Base-by-base conservation (phyloP, 352 stramenopile genomes). In the Phytophthora brassicae region DNA sequence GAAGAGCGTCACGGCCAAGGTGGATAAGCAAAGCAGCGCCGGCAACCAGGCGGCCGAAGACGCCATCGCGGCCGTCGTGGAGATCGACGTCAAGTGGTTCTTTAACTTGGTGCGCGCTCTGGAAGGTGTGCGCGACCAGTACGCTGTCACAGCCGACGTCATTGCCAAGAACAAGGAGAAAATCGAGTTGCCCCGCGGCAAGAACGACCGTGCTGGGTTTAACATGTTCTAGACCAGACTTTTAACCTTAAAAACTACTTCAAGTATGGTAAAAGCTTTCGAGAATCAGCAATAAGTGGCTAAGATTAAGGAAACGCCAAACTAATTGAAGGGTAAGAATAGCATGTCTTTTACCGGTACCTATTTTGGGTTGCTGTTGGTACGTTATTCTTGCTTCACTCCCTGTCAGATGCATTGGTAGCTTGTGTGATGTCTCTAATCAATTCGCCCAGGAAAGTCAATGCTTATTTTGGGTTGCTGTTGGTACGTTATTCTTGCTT, bases 31-130 rank as follows among this genome's bases (percentile, higher is more conserved):
- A 59, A 78, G 71, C 33, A 67, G 58, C 17, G 49, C 61, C 7
- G 68, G 60, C 24, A 50, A 8, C 41, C 55, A 77, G 31, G 73
- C 72, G 0, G 64, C 71, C 3, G 69, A 86, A 22, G 85, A 94
- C 53, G 81, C 78, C 48, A 20, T 87, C n/a, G 77, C 82, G 17
- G 69, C 88, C 31, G 68, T 92, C 47, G 77, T 90, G 16, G 83
- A 85, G 31, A 51, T 95, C 16, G 86, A 95, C 49, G 56, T 95
- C 58, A 93, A 95, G 74, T 95, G 86, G 86, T 89, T 83, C 56
- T 89, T 87, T 36, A 90, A 92, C 69, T 63, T 93, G 16, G 71
- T 72, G 52, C 77, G 79, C 41, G 69, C 72, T 13, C 75, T 95
- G 6, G 84, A 93, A 53, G 79, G 64, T 38, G 71, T 95, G 64